Conservation (phyloP, 164 flowering plant species). For the Stephania japonica region DNA sequence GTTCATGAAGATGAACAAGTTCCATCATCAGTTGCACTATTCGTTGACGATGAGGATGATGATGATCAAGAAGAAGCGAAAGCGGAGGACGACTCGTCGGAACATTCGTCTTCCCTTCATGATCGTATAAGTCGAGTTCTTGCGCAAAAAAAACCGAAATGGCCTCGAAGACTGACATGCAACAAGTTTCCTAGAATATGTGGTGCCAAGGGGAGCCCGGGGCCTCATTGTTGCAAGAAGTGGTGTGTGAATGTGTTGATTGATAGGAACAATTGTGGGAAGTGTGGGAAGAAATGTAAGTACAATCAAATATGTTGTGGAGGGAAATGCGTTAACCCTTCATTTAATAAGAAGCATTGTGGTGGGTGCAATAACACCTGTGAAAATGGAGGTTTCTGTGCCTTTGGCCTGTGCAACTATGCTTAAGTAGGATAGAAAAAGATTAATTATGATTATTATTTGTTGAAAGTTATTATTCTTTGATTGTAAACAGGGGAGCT, state of each 20-base stretch:
- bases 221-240: conserved; percentile 17
- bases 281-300: conserved; percentile 23
- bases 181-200: conserved; percentile 15
- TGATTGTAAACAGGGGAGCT: background rate
- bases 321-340: conserved; percentile 19
- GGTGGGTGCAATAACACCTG: conserved; percentile 23
- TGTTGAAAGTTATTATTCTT: background rate
- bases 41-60: background rate
- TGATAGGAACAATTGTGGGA: conserved; percentile 18
- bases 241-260: conserved; percentile 18
- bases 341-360: conserved; percentile 11
- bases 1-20: background rate
- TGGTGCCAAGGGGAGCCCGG: conserved; percentile 14
- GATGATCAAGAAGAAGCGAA: background rate
- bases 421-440: background rate
- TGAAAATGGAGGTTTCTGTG: conserved; percentile 1
- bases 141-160: background rate
- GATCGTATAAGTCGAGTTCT: background rate
- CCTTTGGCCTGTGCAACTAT: conserved; percentile 17
- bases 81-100: no score
- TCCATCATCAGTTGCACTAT: background rate
- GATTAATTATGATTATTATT: background rate
- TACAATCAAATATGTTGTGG: conserved; percentile 17
- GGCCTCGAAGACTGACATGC: conserved; percentile 3
- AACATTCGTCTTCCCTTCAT: background rate